Conservation (phyloP, 305 asterid species). For the Withania somnifera region DNA sequence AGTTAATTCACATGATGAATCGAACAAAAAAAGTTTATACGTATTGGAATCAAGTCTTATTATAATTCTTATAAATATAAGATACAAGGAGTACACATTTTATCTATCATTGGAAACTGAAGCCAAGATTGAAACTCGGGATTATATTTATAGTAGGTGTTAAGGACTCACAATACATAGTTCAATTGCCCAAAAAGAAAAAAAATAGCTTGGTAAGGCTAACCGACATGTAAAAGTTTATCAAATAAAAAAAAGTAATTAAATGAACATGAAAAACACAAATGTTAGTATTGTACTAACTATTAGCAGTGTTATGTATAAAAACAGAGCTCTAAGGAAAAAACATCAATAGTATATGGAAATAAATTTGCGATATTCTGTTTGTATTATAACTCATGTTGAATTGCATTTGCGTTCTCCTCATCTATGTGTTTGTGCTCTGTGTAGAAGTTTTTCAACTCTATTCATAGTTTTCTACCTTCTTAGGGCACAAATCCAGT, state of each 20-base stretch:
- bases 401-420: conserved; percentile 30
- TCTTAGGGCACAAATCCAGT: conserved; percentile 70
- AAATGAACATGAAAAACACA: not conserved
- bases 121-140: too few relatives aligned
- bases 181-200: not conserved
- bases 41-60: not conserved
- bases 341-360: not conserved
- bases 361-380: conserved; percentile 11
- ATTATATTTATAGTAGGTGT: not conserved
- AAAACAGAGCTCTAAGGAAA: conserved; percentile 14
- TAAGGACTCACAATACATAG: not conserved
- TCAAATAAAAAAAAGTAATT: too few relatives aligned
- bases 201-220: not conserved
- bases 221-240: not conserved
- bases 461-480: conserved; percentile 57
- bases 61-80: not conserved
- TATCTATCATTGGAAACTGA: too few relatives aligned
- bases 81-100: not conserved
- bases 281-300: too few relatives aligned
- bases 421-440: conserved; percentile 70
- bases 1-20: not conserved
- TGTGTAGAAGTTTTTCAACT: conserved; percentile 60
- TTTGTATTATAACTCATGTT: conserved; percentile 15
- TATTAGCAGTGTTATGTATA: too few relatives aligned
- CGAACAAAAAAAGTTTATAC: not conserved